Evolutionary conservation across 805 yeast species (phyloP), one percentile per base, ranked within the genome.

Genomic region (Candida insectalens): DNA sequence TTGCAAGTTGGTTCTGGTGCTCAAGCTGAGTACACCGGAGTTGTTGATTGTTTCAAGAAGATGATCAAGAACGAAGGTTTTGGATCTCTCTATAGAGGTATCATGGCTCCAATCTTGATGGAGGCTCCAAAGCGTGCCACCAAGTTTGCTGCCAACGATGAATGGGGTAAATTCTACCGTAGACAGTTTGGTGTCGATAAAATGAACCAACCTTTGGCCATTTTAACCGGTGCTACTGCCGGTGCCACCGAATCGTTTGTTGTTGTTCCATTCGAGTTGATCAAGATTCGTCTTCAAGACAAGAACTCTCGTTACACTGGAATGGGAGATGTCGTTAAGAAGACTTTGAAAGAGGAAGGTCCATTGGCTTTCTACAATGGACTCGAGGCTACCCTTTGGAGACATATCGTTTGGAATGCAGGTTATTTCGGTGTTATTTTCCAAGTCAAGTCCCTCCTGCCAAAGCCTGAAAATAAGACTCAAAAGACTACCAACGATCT

Each of bases 101-200:
- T 92, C 50, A 65, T 83, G 20, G 95, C 98, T 17, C 99, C 99
- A 22, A 84, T 92, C 46, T 67, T 92, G 50, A 92, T 92, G 98
- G 99, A 92, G 60, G 98, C 97, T 10, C 98, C 98, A 44, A 92
- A 92, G 69, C 77, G 99, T 66, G 98, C 98, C 27, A 88, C 95
- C 45, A 92, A 92, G 60, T 92, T 92, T 56, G 96, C 97, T 34
- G 95, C 96, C 41, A 92, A 92, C 56, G 98, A 92, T 56, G 94
- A 85, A 58, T 92, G 95, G 81, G 89, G 95, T 34, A 80, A 80
- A 58, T 59, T 87, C 46, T 89, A 87, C 70, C 74, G 74, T 45
- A 65, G 66, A 20, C 55, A 63, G 15, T 85, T 88, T 55, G 94
- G 84, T 34, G 68, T 82, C 29, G 57, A 67, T 6, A 58, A 71